Evolutionary conservation across 148 eudicot species (phyloP).

Genomic region (Arctostaphylos glauca): DNA sequence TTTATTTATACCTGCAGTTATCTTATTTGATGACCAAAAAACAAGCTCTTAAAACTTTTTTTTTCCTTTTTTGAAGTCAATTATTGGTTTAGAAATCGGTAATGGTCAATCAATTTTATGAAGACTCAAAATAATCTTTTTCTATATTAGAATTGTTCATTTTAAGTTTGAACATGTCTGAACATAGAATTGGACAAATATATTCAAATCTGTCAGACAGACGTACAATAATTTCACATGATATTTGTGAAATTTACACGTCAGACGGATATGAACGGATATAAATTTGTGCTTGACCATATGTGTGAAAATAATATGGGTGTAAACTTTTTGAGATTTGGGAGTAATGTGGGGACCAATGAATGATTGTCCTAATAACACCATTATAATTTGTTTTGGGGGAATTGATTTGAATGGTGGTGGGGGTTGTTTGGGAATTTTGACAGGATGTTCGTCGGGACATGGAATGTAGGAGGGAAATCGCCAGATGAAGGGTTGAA

Average conservation of each 20-base stretch:
- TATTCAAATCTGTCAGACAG: no score
- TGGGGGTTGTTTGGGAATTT: not conserved
- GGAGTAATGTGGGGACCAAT: not conserved
- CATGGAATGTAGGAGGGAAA: constrained; percentile 82
- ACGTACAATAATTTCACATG: no score
- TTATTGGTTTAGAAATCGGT: not conserved
- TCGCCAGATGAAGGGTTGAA: constrained; percentile 50
- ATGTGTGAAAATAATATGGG: no score
- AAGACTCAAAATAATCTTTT: not conserved
- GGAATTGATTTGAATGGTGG: not conserved
- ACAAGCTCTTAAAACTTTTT: not conserved
- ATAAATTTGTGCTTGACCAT: no score
- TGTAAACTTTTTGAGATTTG: no score
- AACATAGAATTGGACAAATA: no score
- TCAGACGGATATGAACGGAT: no score
- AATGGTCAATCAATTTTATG: not conserved
- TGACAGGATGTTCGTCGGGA: constrained; percentile 65
- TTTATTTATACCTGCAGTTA: not conserved
- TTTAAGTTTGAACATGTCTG: no score
- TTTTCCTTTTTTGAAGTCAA: not conserved
- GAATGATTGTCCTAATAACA: not conserved
- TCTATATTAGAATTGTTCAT: no score
- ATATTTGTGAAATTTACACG: no score
- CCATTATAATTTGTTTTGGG: not conserved
- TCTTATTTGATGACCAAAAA: not conserved